Conservation (phyloP, 2,329 filamentous ascomycete species). For the Paraphaeosphaeria sporulosa region DNA sequence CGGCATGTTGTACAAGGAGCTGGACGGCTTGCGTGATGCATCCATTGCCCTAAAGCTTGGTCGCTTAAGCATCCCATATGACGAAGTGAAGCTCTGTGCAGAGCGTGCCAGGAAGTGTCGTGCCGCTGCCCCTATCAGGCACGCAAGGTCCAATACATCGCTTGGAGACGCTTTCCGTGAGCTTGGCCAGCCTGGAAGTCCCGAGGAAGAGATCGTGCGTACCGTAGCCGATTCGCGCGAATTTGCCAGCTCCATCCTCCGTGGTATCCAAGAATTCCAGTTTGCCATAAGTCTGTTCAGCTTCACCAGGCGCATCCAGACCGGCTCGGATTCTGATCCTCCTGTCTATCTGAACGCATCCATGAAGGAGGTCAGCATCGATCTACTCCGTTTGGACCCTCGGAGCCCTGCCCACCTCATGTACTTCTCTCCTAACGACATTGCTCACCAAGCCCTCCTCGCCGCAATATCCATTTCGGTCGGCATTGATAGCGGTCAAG, state of each 20-base stretch:
- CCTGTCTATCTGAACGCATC: slow-evolving; percentile 84
- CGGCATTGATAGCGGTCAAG: slow-evolving; percentile 88
- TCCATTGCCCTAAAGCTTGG: slow-evolving; percentile 91
- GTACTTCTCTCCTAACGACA: slow-evolving; percentile 93
- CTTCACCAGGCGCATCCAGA: slow-evolving; percentile 79
- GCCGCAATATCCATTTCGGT: slow-evolving; percentile 92
- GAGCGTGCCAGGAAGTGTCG: slow-evolving; percentile 61
- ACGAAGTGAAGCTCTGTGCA: slow-evolving; percentile 76
- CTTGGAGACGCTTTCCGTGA: slow-evolving; percentile 79
- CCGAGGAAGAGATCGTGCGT: slow-evolving; percentile 74
- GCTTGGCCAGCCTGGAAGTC: slow-evolving; percentile 71
- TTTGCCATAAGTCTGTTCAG: slow-evolving; percentile 92
- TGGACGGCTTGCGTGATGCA: slow-evolving; percentile 88
- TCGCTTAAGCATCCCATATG: slow-evolving; percentile 86
- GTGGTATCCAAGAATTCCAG: slow-evolving; percentile 95
- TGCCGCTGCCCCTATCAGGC: slow-evolving; percentile 25
- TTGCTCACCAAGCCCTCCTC: slow-evolving; percentile 92
- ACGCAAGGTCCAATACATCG: slow-evolving; percentile 62
- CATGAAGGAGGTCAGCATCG: slow-evolving; percentile 95
- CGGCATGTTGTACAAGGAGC: slow-evolving; percentile 83
- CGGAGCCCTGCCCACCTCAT: slow-evolving; percentile 95
- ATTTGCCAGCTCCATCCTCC: slow-evolving; percentile 86
- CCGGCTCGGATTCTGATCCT: slow-evolving; percentile 70
- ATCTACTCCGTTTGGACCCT: slow-evolving; percentile 88
- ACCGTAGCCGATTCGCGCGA: slow-evolving; percentile 92